Conservation (phyloP, 495 filamentous ascomycete genomes). For the Tuber brumale region DNA sequence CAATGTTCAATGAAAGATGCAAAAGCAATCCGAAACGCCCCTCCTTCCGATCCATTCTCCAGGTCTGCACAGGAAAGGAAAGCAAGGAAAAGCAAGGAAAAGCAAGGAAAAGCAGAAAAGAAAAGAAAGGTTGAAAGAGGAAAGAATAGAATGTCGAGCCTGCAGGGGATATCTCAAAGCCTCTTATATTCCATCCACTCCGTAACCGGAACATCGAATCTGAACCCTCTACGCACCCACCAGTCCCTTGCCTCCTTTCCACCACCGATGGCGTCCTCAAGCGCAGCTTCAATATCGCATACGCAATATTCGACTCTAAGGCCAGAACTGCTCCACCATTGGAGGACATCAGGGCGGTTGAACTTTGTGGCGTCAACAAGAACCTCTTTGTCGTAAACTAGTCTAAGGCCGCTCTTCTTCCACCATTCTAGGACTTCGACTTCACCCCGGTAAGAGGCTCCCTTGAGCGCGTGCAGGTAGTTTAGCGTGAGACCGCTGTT, state of each 20-base stretch:
- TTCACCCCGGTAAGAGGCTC: conserved; percentile 79
- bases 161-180: conserved; percentile 8
- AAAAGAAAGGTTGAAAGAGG: background rate
- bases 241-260: conserved; percentile 66
- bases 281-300: conserved; percentile 87
- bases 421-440: conserved; percentile 76
- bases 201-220: conserved; percentile 74
- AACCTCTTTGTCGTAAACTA: conserved; percentile 83
- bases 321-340: conserved; percentile 69
- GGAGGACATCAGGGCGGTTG: conserved; percentile 71
- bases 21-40: conserved; percentile 25
- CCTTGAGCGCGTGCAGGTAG: conserved; percentile 51
- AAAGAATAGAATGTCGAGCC: background rate
- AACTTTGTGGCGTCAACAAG: conserved; percentile 82
- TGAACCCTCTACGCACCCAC: conserved; percentile 88
- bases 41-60: conserved; percentile 1
- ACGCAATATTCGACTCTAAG: conserved; percentile 80
- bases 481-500: conserved; percentile 46
- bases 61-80: background rate
- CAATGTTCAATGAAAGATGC: background rate
- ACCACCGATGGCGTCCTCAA: conserved; percentile 73
- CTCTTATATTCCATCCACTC: conserved; percentile 86
- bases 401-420: conserved; percentile 71
- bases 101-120: too few species aligned
- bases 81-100: background rate